Base-by-base conservation (phyloP, 495 filamentous ascomycete species). In the Lasiosphaeriaceae sp. region DNA sequence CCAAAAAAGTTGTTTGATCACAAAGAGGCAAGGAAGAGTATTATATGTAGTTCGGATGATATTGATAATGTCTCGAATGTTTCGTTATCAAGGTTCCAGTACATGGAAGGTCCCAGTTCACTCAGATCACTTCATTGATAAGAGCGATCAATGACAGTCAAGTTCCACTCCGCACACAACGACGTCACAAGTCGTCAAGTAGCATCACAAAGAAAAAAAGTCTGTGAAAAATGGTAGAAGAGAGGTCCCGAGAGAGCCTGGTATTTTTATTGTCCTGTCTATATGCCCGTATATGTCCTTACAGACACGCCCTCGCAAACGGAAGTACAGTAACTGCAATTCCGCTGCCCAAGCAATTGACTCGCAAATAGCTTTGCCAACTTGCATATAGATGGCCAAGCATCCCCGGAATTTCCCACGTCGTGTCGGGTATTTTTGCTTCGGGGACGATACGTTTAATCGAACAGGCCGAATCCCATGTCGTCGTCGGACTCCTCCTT, bases 381-480 rank as follows among this genome's bases (percentile, higher is more conserved):
- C 29, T 50, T 56, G 41, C 54, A 55, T 47, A 59, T 48, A 62
- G 46, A 35, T 59, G 49, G 50, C 53, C 22, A 56, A 61, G 56
- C 31, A 34, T 63, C 56, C 54, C 62, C 62, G 64, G 59, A 65
- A 59, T 59, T 41, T 54, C 54, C 68, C 62, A 61, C 39, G 39
- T 46, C 47, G 52, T 34, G 34, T 50, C 45, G 26, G 41, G 12
- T 34, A 49, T 16, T 44, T 49, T 57, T 50, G 53, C 7, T 48
- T 20, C 21, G 47, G 47, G 50, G 26, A 26, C 37, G 31, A 53
- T 47, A 31, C 54, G 71, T 62, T 84, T 90, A 97, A 82, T 97
- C 93, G 88, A 97, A 97, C 58, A 99, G 92, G 88, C 94, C 94
- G 83, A 99, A 96, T 71, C 94, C 94, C 94, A 99, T 99, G 74